Evolutionary conservation across 257 asterid species (phyloP), one percentile per base, ranked within the genome.

Genomic region (Pogostemon cablin): DNA sequence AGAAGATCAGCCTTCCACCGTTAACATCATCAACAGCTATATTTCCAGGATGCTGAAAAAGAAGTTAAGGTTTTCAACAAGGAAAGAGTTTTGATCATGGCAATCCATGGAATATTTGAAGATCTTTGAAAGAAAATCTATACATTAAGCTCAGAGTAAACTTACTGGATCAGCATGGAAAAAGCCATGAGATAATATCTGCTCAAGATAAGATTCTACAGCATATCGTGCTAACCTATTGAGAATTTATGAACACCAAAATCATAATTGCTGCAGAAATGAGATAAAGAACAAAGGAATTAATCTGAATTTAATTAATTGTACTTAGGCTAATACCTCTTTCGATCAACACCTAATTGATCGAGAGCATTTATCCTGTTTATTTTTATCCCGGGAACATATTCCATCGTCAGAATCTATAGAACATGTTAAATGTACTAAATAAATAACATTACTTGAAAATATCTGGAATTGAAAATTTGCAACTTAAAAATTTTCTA

Each of bases 311-410:
- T 2, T 6, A 11, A 67, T 62, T 32, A 62, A 4, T 11, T 56
- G 15, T 11, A 43, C 35, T 11, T 4, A 39, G 41, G 34, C 47
- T 53, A 53, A 64, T 74, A 86, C 98, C 90, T 86, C 83, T 86
- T 80, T 67, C 98, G 92, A 83, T 92, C 96, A 72, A 92, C 98
- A 53, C 96, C 98, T 73, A 92, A 76, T 72, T 90, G 89, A 79
- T 92, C 96, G 47, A 92, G 79, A 66, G 98, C 98, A 76, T 88
- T 62, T 81, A 90, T 87, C 78, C 98, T 78, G 80, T 92, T 92
- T 75, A 92, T 90, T 81, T 92, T 92, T 71, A 92, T 92, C 65
- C 98, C 98, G 11, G 98, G 98, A 48, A 92, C 98, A 73, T 90
- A 92, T 77, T 92, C 98, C 98, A 92, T 92, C 6, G 92, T 87